A percentile compares a stretch with the other conserved stretches of the same genome.
phyloP scores from a whole-genome alignment of 106 monocot genomes.

The Narthecium ossifragum region DNA sequence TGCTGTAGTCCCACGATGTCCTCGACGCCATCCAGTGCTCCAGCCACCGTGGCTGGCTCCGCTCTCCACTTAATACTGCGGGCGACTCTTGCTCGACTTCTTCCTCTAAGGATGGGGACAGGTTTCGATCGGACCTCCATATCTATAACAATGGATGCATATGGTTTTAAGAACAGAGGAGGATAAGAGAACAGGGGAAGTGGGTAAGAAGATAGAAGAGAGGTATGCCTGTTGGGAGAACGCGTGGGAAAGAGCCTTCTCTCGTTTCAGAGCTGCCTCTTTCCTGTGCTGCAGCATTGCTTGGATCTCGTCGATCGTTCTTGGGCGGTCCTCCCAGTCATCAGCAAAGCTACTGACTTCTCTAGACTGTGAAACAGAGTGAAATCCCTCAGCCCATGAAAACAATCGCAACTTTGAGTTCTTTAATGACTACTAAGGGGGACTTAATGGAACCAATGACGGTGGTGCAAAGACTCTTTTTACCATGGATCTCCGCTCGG shows the following conservation, averaged over 20 bases:
- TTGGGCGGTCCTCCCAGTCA: conserved; percentile 56
- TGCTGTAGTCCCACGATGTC: conserved; percentile 47
- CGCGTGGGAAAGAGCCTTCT: conserved; percentile 60
- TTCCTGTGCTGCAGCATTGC: conserved; percentile 51
- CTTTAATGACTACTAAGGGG: too few species aligned
- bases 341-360: conserved; percentile 53
- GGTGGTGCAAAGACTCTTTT: background rate
- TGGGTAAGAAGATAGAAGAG: background rate
- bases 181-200: background rate
- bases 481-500: conserved; percentile 63
- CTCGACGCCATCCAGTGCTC: conserved; percentile 79
- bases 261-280: conserved; percentile 61
- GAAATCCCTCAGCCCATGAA: background rate
- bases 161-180: background rate
- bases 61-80: conserved; percentile 13
- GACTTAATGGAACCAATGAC: background rate
- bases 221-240: conserved; percentile 60
- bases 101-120: conserved; percentile 30
- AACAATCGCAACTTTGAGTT: too few species aligned
- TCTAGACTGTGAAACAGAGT: conserved; percentile 77
- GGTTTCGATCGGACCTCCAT: conserved; percentile 53
- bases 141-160: conserved; percentile 17
- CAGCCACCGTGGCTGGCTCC: conserved; percentile 43
- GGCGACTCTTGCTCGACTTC: conserved; percentile 17
- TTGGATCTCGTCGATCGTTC: conserved; percentile 69